Evolutionary conservation across 768 basidiomycete species (phyloP).

Genomic region (Hydnomerulius pinastri): DNA sequence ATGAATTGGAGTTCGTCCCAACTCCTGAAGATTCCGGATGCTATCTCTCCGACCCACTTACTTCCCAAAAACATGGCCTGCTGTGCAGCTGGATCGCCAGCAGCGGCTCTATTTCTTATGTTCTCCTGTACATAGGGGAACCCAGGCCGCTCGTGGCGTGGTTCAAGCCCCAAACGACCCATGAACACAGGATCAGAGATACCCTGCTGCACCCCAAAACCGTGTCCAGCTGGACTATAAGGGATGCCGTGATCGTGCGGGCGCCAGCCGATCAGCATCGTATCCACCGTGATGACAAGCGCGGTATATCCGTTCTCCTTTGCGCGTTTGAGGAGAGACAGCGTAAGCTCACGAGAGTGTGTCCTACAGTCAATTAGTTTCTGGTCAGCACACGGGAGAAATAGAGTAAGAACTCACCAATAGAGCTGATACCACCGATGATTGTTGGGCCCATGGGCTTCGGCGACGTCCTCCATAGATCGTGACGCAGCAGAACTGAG

Average conservation of each 20-base stretch:
- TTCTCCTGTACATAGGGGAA: conserved; percentile 39
- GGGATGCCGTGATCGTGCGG: conserved; percentile 42
- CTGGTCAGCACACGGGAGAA: not conserved
- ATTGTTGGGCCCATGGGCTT: conserved; percentile 42
- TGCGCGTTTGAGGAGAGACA: conserved; percentile 44
- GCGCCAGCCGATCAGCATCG: conserved; percentile 45
- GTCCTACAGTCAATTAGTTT: conserved; percentile 33
- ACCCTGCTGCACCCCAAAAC: conserved; percentile 42
- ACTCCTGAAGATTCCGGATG: conserved; percentile 40
- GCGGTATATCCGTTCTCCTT: conserved; percentile 43
- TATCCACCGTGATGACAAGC: conserved; percentile 49
- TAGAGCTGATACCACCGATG: conserved; percentile 55
- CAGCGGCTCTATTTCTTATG: conserved; percentile 21
- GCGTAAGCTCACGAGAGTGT: conserved; percentile 35
- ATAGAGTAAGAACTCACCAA: conserved; percentile 29
- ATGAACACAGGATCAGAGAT: conserved; percentile 51
- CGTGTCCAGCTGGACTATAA: conserved; percentile 40
- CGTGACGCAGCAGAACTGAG: conserved; percentile 37
- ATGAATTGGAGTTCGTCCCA: conserved; percentile 51
- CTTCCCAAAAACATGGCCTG: conserved; percentile 33
- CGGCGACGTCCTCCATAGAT: conserved; percentile 51
- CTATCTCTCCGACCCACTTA: conserved; percentile 40
- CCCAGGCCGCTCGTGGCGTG: conserved; percentile 27
- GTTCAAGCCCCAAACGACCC: conserved; percentile 31
- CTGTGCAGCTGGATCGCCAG: conserved; percentile 35